Evolutionary conservation across 371 early-diverging fungal genomes (phyloP), one percentile per base, ranked within the genome.

Genomic region (Mucor sp.): DNA sequence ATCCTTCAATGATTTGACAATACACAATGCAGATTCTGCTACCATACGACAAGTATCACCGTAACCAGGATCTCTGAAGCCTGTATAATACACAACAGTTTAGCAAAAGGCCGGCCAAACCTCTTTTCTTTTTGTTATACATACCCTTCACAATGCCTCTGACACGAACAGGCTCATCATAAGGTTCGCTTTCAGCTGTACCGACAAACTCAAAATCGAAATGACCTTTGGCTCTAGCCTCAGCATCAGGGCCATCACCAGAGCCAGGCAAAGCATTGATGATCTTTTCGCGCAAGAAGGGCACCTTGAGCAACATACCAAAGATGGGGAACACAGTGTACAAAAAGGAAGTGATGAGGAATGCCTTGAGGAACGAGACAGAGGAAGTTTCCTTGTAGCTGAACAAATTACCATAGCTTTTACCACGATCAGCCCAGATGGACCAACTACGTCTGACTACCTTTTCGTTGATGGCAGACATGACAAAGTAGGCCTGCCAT

Each of bases 21-120:
- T 69, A 48, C 87, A 86, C 43, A 90, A 63, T 0, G 90, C 90
- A 23, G 87, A 77, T 68, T 91, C 90, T 19, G 77, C 81, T 37
- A 90, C 63, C 74, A 89, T 89, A 30, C 82, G 78, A 62, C 86
- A 86, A 0, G 90, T 90, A 72, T 91, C 93, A 44, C 84, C 80
- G 70, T 94, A 94, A 5, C 94, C 94, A 6, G 93, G 91, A 61
- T 94, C 94, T 28, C 82, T 81, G 43, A 74, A 77, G 0, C 80
- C 75, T 53, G 11, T 21, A 44, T 3, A 11, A 8, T 8, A 11
- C n/a, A n/a, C n/a, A 50, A 9, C 12, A 11, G 23, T 8, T 50
- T n/a, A 25, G 50, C 1, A 50, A 44, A 12, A 19, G 1, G 8
- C n/a, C 1, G 23, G 14, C 15, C 15, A 5, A 43, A 6, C 17